Evolutionary conservation across 148 eudicot genomes (phyloP).

Genomic region (Oxyria digyna): DNA sequence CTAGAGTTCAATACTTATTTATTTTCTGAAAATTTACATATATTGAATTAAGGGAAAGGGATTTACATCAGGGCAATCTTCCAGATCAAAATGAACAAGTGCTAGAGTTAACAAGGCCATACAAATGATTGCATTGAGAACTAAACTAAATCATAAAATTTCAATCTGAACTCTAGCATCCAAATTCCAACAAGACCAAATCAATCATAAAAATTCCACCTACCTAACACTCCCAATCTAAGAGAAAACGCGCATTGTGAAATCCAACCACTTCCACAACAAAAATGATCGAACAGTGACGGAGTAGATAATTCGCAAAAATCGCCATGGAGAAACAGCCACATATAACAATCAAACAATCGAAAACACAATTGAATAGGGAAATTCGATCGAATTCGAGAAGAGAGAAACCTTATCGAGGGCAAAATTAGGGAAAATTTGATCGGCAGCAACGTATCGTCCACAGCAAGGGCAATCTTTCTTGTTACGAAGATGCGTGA

Average conservation of each 20-base stretch:
- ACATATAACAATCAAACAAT: neutral
- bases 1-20: neutral
- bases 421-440: conserved; percentile 68
- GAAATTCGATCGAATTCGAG: neutral
- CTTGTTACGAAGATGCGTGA: conserved; percentile 54
- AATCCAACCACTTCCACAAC: neutral
- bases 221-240: neutral
- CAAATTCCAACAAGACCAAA: neutral
- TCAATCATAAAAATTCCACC: neutral
- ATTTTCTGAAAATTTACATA: too few relatives aligned
- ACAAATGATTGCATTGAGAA: too few relatives aligned
- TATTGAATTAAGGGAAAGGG: too few relatives aligned
- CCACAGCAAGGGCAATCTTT: conserved; percentile 71
- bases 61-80: too few relatives aligned
- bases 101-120: too few relatives aligned
- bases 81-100: too few relatives aligned
- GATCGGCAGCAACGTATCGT: conserved; percentile 38
- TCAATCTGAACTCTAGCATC: neutral
- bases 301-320: neutral
- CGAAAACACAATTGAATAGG: neutral
- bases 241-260: neutral
- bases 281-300: neutral
- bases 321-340: too few relatives aligned
- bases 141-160: neutral
- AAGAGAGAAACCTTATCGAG: conserved; percentile 55